phyloP scores from a whole-genome alignment of 192 early-diverging fungal species.

The Backusella tuberculispora region DNA sequence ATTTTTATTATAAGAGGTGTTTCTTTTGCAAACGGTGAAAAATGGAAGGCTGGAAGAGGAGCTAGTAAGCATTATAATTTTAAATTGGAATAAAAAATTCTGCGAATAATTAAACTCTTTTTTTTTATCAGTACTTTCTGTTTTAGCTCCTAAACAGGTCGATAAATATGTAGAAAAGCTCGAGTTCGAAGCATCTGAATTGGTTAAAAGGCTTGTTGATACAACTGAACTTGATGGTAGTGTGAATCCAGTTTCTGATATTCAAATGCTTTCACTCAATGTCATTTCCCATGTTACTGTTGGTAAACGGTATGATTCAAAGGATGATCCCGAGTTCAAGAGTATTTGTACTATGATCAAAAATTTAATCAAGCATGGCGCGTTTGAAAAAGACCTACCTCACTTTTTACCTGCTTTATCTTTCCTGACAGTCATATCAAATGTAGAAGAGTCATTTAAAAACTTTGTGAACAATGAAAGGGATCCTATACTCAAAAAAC shows the following conservation, averaged over 20 bases:
- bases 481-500: background rate
- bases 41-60: background rate
- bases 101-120: background rate
- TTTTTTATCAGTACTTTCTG: background rate
- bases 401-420: background rate
- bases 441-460: background rate
- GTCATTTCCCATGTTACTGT: background rate
- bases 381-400: background rate
- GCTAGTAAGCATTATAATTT: background rate
- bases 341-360: background rate
- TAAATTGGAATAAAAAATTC: background rate
- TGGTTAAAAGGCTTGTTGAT: background rate
- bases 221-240: background rate
- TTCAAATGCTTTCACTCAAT: background rate
- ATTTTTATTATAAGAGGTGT: background rate
- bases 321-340: background rate
- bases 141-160: conserved; percentile 16
- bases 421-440: background rate
- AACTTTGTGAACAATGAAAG: background rate
- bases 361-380: background rate
- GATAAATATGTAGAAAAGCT: background rate
- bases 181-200: background rate
- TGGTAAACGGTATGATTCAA: background rate
- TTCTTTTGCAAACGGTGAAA: conserved; percentile 3
- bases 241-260: background rate